Evolutionary conservation across 208 protist genomes (phyloP).

Genomic region (Spongospora subterranea): DNA sequence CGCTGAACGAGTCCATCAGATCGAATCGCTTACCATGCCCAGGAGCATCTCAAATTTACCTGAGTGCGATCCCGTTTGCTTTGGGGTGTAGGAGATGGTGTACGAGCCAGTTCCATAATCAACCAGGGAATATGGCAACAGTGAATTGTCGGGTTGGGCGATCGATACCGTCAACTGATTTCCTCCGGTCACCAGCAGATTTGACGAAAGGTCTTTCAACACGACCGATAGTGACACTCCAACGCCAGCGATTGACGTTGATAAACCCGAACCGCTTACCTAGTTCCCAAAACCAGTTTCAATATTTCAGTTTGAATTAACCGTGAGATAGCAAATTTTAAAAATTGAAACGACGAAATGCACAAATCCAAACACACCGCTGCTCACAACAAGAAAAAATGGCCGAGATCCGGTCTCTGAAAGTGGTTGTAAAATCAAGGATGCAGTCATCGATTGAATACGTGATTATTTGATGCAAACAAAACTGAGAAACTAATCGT

Average conservation of each 20-base stretch:
- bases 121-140: not conserved
- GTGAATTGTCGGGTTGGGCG: not conserved
- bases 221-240: not conserved
- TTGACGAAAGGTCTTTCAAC: conserved; percentile 54
- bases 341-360: too few species aligned
- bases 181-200: conserved; percentile 62
- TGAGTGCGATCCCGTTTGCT: conserved; percentile 27
- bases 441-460: too few species aligned
- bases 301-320: too few species aligned
- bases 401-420: too few species aligned
- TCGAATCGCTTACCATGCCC: not conserved
- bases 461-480: too few species aligned
- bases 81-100: conserved; percentile 54
- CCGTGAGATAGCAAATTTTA: too few species aligned
- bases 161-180: not conserved
- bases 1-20: not conserved
- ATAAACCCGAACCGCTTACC: not conserved
- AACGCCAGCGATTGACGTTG: not conserved
- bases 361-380: too few species aligned
- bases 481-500: too few species aligned
- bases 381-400: too few species aligned
- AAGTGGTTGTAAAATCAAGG: too few species aligned
- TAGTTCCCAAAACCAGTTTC: too few species aligned
- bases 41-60: not conserved
- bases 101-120: conserved; percentile 60